Conservation (phyloP, 208 protist genomes). For the Naegleria gruberi region DNA sequence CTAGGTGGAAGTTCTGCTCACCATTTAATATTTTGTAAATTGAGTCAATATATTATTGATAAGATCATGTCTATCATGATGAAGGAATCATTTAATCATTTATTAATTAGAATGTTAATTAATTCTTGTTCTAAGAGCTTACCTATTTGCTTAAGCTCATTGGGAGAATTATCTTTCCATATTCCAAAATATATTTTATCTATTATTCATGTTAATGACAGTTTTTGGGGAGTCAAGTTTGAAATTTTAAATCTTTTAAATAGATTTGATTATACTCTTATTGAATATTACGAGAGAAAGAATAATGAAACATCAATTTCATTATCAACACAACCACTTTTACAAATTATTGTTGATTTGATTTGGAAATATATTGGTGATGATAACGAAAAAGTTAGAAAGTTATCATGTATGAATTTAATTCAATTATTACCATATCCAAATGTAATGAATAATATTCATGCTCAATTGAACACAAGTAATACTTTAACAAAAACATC, state of each 20-base stretch:
- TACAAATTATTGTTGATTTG: not conserved
- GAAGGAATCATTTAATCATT: not conserved
- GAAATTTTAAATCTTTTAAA: conserved; percentile 2
- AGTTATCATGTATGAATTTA: not conserved
- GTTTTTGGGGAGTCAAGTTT: conserved; percentile 10
- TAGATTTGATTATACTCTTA: not conserved
- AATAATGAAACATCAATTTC: not conserved
- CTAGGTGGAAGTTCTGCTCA: too few relatives aligned
- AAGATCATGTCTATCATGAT: not conserved
- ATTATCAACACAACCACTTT: not conserved
- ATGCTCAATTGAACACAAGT: not conserved
- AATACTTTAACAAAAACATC: not conserved
- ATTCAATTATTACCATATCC: not conserved
- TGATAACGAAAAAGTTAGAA: not conserved
- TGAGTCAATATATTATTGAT: not conserved
- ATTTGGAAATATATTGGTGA: conserved; percentile 1
- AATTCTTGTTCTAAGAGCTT: not conserved
- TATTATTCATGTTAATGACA: not conserved
- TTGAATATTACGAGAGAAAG: conserved; percentile 9
- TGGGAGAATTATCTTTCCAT: not conserved
- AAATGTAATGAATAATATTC: not conserved
- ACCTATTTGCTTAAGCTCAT: not conserved
- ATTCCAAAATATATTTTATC: not conserved
- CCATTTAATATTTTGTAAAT: not conserved
- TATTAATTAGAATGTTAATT: not conserved